Conservation (phyloP, 2,329 filamentous ascomycete species). For the Domatiomyces catenatus region DNA sequence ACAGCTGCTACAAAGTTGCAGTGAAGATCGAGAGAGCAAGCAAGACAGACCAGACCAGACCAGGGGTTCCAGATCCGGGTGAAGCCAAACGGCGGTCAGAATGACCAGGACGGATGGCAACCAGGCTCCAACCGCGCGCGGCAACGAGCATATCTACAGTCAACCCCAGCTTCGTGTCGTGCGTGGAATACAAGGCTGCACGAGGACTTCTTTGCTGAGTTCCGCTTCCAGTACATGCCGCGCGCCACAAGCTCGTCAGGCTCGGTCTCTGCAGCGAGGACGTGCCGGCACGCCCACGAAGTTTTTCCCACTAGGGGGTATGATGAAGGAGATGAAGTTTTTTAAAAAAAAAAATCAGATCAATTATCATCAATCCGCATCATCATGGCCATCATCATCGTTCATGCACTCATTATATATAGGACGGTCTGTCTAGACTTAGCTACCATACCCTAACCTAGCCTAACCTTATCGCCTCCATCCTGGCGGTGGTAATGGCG, state of each 20-base stretch:
- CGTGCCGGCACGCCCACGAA: conserved; percentile 25
- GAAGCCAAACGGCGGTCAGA: neutral
- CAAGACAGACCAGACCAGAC: neutral
- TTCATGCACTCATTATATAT: no score
- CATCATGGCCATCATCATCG: no score
- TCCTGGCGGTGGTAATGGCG: conserved; percentile 5
- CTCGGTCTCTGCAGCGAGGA: conserved; percentile 89
- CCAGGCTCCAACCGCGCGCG: neutral
- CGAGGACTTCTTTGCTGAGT: conserved; percentile 7
- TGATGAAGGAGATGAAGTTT: neutral
- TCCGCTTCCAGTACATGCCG: conserved; percentile 8
- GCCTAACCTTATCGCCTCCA: no score
- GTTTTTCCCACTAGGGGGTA: neutral
- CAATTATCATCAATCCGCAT: neutral
- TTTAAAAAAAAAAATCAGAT: neutral
- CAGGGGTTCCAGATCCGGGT: neutral
- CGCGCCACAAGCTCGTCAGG: conserved; percentile 37
- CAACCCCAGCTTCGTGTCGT: neutral
- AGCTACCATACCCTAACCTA: no score
- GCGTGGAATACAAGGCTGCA: conserved; percentile 1
- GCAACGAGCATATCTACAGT: neutral
- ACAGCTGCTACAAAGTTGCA: conserved; percentile 1
- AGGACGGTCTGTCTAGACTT: no score
- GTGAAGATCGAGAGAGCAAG: conserved; percentile 5
- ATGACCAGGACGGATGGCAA: neutral